Percentiles rank a stretch among this genome's conserved stretches.
phyloP scores from a whole-genome alignment of 2,329 filamentous ascomycete species.

The Botryosphaeria dothidea region DNA sequence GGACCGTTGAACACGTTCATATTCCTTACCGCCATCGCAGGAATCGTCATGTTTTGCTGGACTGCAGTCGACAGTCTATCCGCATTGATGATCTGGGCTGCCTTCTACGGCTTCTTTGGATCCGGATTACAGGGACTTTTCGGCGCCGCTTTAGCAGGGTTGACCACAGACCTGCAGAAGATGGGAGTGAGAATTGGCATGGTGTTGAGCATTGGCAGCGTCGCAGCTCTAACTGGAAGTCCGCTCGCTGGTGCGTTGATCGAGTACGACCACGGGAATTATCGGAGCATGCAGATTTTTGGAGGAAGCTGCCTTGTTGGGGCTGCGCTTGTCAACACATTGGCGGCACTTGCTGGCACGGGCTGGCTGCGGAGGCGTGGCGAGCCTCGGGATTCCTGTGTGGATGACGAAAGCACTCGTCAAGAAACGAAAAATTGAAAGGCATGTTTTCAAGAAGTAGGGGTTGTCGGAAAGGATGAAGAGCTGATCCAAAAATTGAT shows the following conservation, averaged over 20 bases:
- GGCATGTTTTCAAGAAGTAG: background rate
- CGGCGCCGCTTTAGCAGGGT: conserved; percentile 42
- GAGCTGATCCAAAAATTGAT: too few species aligned
- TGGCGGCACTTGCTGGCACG: background rate
- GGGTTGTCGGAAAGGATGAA: too few species aligned
- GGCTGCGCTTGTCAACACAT: conserved; percentile 1
- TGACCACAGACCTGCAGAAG: conserved; percentile 51
- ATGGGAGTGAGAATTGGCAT: conserved; percentile 51
- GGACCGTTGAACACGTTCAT: conserved; percentile 47
- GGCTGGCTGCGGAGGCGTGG: background rate
- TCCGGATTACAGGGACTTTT: conserved; percentile 50
- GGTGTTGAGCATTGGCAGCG: conserved; percentile 48
- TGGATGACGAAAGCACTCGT: background rate
- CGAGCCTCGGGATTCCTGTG: background rate
- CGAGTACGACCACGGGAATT: conserved; percentile 40
- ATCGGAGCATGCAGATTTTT: conserved; percentile 42
- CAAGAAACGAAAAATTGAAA: background rate
- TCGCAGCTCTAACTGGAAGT: conserved; percentile 48
- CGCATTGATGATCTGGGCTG: conserved; percentile 26
- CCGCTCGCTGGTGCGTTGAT: conserved; percentile 51
- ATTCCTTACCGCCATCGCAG: conserved; percentile 38
- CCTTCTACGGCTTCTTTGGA: conserved; percentile 47
- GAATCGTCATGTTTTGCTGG: conserved; percentile 48
- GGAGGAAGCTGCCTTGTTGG: background rate
- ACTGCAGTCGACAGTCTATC: conserved; percentile 44